Evolutionary conservation across 1,139 yeast genomes (phyloP).

Genomic region (Magnusiomyces tetraspermus): DNA sequence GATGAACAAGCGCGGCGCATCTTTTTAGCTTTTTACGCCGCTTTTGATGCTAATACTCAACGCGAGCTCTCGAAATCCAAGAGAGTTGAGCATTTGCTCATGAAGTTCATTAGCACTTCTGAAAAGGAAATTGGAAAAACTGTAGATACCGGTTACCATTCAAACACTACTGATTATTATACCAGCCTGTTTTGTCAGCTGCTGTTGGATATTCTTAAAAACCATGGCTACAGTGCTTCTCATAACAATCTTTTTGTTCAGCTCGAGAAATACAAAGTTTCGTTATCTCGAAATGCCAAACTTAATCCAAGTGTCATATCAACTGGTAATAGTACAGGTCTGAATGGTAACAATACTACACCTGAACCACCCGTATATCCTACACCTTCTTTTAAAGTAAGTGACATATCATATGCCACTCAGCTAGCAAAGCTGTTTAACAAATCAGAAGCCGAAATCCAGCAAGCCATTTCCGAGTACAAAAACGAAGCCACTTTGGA

Average conservation of each 20-base stretch:
- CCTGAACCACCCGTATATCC: constrained; percentile 17
- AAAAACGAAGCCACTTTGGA: constrained; percentile 40
- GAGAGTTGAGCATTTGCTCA: constrained; percentile 54
- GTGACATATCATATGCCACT: constrained; percentile 25
- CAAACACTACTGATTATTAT: constrained; percentile 42
- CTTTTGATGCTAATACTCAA: constrained; percentile 9
- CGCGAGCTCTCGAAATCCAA: constrained; percentile 32
- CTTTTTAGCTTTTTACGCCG: constrained; percentile 12
- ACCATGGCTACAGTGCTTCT: constrained; percentile 25
- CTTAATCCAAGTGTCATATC: constrained; percentile 6
- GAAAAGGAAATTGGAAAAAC: constrained; percentile 53
- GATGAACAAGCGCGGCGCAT: constrained; percentile 16
- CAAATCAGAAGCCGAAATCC: constrained; percentile 23
- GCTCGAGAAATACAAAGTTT: constrained; percentile 25
- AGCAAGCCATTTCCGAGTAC: constrained; percentile 20
- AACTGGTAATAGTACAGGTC: background rate
- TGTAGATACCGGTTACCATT: constrained; percentile 30
- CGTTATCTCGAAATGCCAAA: constrained; percentile 11
- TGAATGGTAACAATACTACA: constrained; percentile 7
- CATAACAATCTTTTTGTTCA: constrained; percentile 25
- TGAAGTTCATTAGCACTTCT: constrained; percentile 56
- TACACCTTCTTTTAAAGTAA: constrained; percentile 25
- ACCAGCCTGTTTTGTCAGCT: constrained; percentile 50
- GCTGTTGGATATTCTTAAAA: constrained; percentile 40
- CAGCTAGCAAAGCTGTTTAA: constrained; percentile 21